Evolutionary conservation across 75 land plant genomes (phyloP).

Genomic region (Pinus taeda): DNA sequence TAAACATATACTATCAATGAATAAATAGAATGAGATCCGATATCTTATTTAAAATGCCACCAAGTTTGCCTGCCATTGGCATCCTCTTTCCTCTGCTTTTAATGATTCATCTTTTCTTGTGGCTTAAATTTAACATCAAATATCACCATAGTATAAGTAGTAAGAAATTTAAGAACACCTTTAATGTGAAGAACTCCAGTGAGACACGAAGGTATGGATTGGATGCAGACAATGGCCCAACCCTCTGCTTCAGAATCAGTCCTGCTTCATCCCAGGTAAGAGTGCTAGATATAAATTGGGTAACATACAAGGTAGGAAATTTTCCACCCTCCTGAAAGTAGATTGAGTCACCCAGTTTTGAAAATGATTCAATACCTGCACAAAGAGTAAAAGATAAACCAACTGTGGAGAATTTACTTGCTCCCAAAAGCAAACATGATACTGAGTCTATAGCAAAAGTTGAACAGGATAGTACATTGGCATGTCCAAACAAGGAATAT

Average conservation of each 20-base stretch:
- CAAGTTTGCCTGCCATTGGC: neutral
- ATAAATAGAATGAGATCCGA: neutral
- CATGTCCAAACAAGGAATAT: too few relatives aligned
- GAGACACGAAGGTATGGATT: conserved; percentile 48
- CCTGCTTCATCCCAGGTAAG: conserved; percentile 69
- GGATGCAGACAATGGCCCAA: conserved; percentile 49
- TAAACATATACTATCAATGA: neutral
- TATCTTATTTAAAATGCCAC: neutral
- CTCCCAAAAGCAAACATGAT: too few relatives aligned
- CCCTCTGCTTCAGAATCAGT: conserved; percentile 41
- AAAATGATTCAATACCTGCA: conserved; percentile 94
- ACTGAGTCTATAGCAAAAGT: too few relatives aligned
- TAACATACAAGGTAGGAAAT: conserved; percentile 52
- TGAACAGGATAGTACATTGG: too few relatives aligned
- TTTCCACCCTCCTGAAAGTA: conserved; percentile 71
- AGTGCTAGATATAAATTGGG: conserved; percentile 77
- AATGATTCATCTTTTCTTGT: neutral
- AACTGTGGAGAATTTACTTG: too few relatives aligned
- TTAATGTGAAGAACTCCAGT: conserved; percentile 27
- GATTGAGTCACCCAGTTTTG: conserved; percentile 96
- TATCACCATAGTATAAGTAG: neutral
- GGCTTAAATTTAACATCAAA: neutral
- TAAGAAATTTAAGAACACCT: conserved; percentile 29
- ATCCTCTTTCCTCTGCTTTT: neutral
- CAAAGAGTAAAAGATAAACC: conserved; percentile 12